phyloP scores from a whole-genome alignment of 2,329 filamentous ascomycete species.

The Trichoderma koningii region DNA sequence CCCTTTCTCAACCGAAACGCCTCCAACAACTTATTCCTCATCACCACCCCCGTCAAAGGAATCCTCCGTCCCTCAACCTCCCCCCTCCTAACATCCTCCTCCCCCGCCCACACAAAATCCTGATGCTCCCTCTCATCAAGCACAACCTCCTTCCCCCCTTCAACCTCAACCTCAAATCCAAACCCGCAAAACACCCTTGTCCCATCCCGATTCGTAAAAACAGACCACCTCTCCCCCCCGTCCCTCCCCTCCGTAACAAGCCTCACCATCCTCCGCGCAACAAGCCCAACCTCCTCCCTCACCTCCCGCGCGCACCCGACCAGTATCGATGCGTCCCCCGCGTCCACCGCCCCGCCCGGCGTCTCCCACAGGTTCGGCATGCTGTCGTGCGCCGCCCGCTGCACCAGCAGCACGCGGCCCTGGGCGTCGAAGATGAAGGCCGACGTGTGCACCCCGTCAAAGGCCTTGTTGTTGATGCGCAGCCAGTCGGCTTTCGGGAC shows the following conservation, averaged over 20 bases:
- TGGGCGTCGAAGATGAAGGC: constrained; percentile 42
- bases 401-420: constrained; percentile 47
- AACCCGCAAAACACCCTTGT: constrained; percentile 38
- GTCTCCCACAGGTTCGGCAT: constrained; percentile 52
- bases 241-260: constrained; percentile 36
- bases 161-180: constrained; percentile 43
- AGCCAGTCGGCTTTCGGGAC: constrained; percentile 24
- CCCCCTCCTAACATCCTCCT: constrained; percentile 41
- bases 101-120: constrained; percentile 44
- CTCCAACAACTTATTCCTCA: constrained; percentile 36
- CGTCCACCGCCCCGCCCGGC: constrained; percentile 52
- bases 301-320: constrained; percentile 51
- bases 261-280: constrained; percentile 35
- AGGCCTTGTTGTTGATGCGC: constrained; percentile 28
- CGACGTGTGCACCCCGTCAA: constrained; percentile 39
- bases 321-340: constrained; percentile 46
- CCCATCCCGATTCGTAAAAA: constrained; percentile 42
- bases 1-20: constrained; percentile 36
- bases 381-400: constrained; percentile 48
- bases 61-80: constrained; percentile 36
- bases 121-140: constrained; percentile 48
- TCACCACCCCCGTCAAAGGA: constrained; percentile 37
- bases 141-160: constrained; percentile 34
- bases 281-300: constrained; percentile 50
- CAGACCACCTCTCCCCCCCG: constrained; percentile 30